phyloP scores from a whole-genome alignment of 2,329 filamentous ascomycete species.

The Aspergillus amoenus region DNA sequence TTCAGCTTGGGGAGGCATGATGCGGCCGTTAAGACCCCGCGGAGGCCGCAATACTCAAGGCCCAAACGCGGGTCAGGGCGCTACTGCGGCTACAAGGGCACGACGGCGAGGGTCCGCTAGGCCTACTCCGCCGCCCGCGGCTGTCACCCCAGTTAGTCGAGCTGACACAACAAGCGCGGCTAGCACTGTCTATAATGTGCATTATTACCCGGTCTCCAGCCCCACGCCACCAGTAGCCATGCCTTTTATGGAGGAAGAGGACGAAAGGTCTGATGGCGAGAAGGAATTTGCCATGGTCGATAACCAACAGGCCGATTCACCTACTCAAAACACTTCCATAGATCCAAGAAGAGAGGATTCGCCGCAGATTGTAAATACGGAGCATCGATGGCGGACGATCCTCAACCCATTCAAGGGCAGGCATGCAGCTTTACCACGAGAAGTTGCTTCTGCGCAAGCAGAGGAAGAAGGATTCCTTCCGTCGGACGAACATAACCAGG shows the following conservation, averaged over 20 bases:
- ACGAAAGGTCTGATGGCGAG: slow-evolving; percentile 23
- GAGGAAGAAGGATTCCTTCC: slow-evolving; percentile 37
- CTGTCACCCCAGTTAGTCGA: slow-evolving; percentile 58
- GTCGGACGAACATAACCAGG: slow-evolving; percentile 25
- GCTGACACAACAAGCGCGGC: slow-evolving; percentile 62
- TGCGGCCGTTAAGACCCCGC: slow-evolving; percentile 37
- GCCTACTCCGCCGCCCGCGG: slow-evolving; percentile 47
- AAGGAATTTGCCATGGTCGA: slow-evolving; percentile 26
- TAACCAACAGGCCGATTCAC: slow-evolving; percentile 7
- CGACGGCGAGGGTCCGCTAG: slow-evolving; percentile 22
- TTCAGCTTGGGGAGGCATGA: slow-evolving; percentile 41
- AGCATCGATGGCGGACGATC: slow-evolving; percentile 50
- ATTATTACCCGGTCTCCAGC: slow-evolving; percentile 57
- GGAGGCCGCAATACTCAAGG: slow-evolving; percentile 25
- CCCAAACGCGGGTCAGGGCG: slow-evolving; percentile 15
- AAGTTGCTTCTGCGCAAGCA: slow-evolving; percentile 58
- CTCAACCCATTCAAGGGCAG: slow-evolving; percentile 59
- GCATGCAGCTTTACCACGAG: slow-evolving; percentile 58
- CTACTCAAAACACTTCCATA: slow-evolving; percentile 18
- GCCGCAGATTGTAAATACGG: slow-evolving; percentile 30
- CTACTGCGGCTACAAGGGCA: slow-evolving; percentile 13
- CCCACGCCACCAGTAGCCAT: slow-evolving; percentile 45
- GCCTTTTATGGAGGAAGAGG: slow-evolving; percentile 34
- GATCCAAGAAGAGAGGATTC: slow-evolving; percentile 31
- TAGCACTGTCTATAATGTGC: slow-evolving; percentile 64